These are phyloP conservation scores for Mycena vulgaris DNA, from an alignment of 768 basidiomycete genomes.

Conservation along the genomic window DNA sequence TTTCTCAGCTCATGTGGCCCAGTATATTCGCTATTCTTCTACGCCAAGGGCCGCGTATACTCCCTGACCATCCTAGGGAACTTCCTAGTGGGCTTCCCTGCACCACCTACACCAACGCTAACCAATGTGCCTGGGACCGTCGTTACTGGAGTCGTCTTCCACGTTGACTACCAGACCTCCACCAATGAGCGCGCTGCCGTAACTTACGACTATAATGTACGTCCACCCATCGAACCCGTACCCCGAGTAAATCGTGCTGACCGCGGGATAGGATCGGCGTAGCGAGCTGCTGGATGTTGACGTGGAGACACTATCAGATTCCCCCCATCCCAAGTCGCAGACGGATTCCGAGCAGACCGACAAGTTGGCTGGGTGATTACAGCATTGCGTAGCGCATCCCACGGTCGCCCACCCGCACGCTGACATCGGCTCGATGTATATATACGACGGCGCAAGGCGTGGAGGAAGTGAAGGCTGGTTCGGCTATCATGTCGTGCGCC, in stretches of 20 bases:
- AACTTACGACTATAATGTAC: background rate
- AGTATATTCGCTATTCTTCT: conserved; percentile 27
- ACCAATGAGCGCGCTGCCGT: background rate
- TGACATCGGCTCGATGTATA: background rate
- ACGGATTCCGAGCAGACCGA: background rate
- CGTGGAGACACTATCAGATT: background rate
- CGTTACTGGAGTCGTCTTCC: conserved; percentile 11
- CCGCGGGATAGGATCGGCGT: background rate
- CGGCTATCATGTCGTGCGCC: no score
- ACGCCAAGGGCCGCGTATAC: conserved; percentile 24
- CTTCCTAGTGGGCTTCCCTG: conserved; percentile 8
- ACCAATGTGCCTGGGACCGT: background rate
- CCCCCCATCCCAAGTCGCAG: background rate
- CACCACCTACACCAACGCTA: background rate
- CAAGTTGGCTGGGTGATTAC: background rate
- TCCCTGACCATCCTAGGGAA: conserved; percentile 27
- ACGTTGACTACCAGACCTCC: background rate
- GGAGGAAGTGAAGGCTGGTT: no score
- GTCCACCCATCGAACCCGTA: background rate
- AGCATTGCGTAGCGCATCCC: background rate
- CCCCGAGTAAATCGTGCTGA: background rate
- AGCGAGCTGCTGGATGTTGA: background rate
- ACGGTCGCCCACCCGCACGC: background rate
- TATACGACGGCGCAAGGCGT: background rate
- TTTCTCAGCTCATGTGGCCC: background rate